These are phyloP conservation scores for Claviceps purpurea DNA, from an alignment of 2,329 filamentous ascomycete genomes.

Conservation along the genomic window DNA sequence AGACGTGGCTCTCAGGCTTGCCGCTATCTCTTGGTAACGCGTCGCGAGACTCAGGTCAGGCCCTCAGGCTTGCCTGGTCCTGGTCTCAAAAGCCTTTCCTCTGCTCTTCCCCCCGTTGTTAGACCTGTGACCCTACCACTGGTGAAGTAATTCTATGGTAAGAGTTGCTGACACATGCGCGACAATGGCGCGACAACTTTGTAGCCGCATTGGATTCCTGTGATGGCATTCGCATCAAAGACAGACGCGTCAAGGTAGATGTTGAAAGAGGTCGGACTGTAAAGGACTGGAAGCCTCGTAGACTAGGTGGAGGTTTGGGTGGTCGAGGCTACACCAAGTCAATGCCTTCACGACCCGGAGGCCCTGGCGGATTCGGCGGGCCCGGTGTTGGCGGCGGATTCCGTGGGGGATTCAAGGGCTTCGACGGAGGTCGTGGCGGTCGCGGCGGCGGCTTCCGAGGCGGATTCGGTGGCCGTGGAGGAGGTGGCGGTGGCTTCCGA, in stretches of 20 bases:
- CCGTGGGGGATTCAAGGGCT: conserved; percentile 32
- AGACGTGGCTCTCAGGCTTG: conserved; percentile 31
- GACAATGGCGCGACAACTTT: conserved; percentile 40
- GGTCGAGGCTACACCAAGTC: conserved; percentile 87
- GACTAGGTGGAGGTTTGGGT: conserved; percentile 83
- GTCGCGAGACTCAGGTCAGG: conserved; percentile 33
- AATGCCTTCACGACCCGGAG: conserved; percentile 55
- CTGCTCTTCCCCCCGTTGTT: conserved; percentile 3
- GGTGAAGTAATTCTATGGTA: conserved; percentile 28
- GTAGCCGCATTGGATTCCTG: conserved; percentile 77
- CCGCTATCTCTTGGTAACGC: conserved; percentile 22
- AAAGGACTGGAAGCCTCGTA: conserved; percentile 81
- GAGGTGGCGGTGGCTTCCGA: conserved; percentile 41
- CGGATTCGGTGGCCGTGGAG: conserved; percentile 35
- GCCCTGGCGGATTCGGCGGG: conserved; percentile 45
- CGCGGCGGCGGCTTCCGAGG: conserved; percentile 28
- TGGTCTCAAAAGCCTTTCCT: conserved; percentile 18
- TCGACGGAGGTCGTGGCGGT: conserved; percentile 29
- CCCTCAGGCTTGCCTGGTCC: conserved; percentile 43
- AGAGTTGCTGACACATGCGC: conserved; percentile 54
- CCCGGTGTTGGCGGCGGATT: conserved; percentile 33
- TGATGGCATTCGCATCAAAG: conserved; percentile 86
- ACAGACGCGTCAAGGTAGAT: conserved; percentile 83
- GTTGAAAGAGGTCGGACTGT: conserved; percentile 93
- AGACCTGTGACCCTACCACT: conserved; percentile 1